Conservation (phyloP, 805 yeast species). For the Lachancea waltii region DNA sequence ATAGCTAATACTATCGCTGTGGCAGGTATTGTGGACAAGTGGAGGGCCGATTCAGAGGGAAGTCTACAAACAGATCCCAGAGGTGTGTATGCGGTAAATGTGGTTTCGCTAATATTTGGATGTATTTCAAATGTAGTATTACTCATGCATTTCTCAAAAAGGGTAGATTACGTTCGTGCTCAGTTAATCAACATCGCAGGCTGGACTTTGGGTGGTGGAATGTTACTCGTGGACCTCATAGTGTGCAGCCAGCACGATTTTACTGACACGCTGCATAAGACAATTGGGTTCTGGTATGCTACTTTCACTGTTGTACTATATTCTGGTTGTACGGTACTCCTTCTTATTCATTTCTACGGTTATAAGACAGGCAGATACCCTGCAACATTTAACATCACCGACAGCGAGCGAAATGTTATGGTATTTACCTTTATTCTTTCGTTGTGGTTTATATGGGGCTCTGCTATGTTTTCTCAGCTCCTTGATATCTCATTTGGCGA, state of each 20-base stretch:
- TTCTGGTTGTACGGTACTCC: conserved; percentile 45
- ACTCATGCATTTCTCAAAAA: conserved; percentile 59
- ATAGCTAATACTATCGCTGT: conserved; percentile 67
- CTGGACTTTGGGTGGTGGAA: conserved; percentile 53
- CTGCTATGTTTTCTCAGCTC: conserved; percentile 47
- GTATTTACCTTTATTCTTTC: conserved; percentile 58
- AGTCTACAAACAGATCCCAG: conserved; percentile 31
- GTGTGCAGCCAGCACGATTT: conserved; percentile 23
- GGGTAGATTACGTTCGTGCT: conserved; percentile 50
- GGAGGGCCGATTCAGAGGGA: conserved; percentile 43
- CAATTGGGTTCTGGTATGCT: conserved; percentile 79
- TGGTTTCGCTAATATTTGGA: conserved; percentile 59
- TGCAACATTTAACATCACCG: conserved; percentile 59
- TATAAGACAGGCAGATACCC: conserved; percentile 54
- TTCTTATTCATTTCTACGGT: conserved; percentile 57
- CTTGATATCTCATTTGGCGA: conserved; percentile 50
- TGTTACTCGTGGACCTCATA: conserved; percentile 42
- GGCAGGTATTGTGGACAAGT: conserved; percentile 61
- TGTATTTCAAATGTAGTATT: conserved; percentile 61
- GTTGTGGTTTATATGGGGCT: conserved; percentile 68
- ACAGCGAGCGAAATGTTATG: conserved; percentile 68
- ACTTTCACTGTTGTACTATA: conserved; percentile 59
- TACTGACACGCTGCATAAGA: conserved; percentile 15
- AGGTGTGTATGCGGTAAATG: conserved; percentile 50
- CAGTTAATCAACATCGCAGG: conserved; percentile 57